Evolutionary conservation across 192 early-diverging fungal genomes (phyloP).

Genomic region (Gryganskiella cystojenkinii): DNA sequence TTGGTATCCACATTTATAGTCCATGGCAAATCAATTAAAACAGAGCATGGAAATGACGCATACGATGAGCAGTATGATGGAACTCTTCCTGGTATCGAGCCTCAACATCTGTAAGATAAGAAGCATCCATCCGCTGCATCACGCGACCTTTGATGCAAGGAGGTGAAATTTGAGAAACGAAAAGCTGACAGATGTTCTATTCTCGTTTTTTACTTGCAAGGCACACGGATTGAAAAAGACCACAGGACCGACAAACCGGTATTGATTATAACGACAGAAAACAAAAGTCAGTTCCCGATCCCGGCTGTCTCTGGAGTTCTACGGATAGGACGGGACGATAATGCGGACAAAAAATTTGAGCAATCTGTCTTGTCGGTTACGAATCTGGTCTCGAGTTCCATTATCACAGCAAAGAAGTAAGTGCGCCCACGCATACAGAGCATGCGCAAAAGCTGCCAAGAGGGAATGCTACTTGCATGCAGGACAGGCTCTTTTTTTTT

Average conservation of each 20-base stretch:
- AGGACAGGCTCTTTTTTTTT: too few species aligned
- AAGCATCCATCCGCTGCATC: too few species aligned
- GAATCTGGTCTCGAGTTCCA: slow-evolving; percentile 6
- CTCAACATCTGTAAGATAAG: slow-evolving; percentile 47
- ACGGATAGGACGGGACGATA: slow-evolving; percentile 21
- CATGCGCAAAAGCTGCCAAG: too few species aligned
- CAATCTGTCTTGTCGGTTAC: not conserved
- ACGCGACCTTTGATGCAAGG: too few species aligned
- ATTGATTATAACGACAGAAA: slow-evolving; percentile 21
- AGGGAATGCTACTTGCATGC: too few species aligned
- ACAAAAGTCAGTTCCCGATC: slow-evolving; percentile 38
- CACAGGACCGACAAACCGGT: slow-evolving; percentile 18
- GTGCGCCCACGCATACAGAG: too few species aligned
- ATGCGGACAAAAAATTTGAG: slow-evolving; percentile 10
- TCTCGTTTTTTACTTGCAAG: too few species aligned
- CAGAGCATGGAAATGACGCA: slow-evolving; percentile 57
- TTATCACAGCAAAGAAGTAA: slow-evolving; percentile 8
- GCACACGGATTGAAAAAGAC: slow-evolving; percentile 24
- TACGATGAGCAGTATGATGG: slow-evolving; percentile 53
- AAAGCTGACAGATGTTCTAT: too few species aligned
- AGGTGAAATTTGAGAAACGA: too few species aligned
- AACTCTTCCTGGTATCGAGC: slow-evolving; percentile 48
- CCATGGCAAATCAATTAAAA: slow-evolving; percentile 46
- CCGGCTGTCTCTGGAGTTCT: slow-evolving; percentile 20
- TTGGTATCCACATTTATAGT: slow-evolving; percentile 1